A percentile compares a stretch with the other conserved stretches of the same genome.
Conservation (phyloP, 73 alveolate species). For the Paraurostyla sp. region DNA sequence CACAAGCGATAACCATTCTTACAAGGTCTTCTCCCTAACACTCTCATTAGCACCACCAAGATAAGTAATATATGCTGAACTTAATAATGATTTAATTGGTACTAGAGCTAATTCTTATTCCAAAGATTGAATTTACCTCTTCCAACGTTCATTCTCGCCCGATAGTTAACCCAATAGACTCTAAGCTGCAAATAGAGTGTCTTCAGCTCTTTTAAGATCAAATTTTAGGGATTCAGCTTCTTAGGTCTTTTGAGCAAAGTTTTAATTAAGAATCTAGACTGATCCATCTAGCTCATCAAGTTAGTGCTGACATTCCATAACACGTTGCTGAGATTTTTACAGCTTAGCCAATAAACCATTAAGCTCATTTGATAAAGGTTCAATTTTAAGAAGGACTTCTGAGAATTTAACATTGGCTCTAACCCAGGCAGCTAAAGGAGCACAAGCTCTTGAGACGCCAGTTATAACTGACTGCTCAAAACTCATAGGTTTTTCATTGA, state of each 20-base stretch:
- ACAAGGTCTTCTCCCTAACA: conserved; percentile 86
- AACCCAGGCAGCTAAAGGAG: conserved; percentile 99
- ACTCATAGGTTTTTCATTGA: conserved; percentile 79
- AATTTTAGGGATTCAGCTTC: conserved; percentile 93
- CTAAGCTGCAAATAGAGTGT: conserved; percentile 94
- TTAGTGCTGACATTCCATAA: conserved; percentile 89
- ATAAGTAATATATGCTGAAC: conserved; percentile 97
- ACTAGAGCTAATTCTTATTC: conserved; percentile 82
- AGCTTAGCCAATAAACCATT: conserved; percentile 88
- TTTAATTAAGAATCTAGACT: conserved; percentile 89
- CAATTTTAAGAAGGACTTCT: conserved; percentile 96
- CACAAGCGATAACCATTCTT: conserved; percentile 90
- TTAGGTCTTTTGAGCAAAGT: conserved; percentile 94
- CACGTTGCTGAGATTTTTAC: conserved; percentile 87
- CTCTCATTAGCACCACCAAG: conserved; percentile 97
- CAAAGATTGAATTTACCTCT: conserved; percentile 85
- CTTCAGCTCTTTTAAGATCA: conserved; percentile 90
- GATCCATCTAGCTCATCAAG: conserved; percentile 89
- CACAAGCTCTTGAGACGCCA: conserved; percentile 95
- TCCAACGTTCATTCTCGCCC: conserved; percentile 99
- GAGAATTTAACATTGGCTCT: conserved; percentile 96
- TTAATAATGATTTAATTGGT: conserved; percentile 91
- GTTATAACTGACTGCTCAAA: conserved; percentile 87
- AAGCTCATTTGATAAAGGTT: conserved; percentile 96
- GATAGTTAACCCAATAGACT: conserved; percentile 95